Evolutionary conservation across 345 rosid genomes (phyloP).

Genomic region (Moringa oleifera): DNA sequence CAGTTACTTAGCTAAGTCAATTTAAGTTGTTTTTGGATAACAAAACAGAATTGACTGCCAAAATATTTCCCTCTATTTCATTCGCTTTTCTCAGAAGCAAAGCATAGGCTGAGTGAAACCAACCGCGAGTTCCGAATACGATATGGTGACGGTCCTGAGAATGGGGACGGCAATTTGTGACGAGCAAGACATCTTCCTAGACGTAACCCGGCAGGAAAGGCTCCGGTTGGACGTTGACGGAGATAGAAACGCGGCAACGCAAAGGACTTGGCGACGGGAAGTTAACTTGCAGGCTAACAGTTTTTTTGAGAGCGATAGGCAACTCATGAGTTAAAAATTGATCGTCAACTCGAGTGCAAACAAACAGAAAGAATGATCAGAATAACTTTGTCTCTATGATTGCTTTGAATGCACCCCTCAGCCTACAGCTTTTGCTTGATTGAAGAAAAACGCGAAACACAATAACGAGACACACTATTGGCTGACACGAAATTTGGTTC

Average conservation of each 20-base stretch:
- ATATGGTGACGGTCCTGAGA: constrained; percentile 57
- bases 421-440: not conserved
- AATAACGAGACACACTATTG: not conserved
- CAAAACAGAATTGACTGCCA: too few species aligned
- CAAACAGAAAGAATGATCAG: not conserved
- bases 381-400: not conserved
- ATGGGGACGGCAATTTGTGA: constrained; percentile 38
- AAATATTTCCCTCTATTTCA: not conserved
- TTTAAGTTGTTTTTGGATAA: too few species aligned
- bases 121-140: constrained; percentile 75
- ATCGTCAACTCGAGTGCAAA: too few species aligned
- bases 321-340: not conserved
- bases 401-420: not conserved
- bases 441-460: too few species aligned
- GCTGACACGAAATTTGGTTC: not conserved
- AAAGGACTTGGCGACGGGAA: not conserved
- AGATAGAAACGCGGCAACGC: not conserved
- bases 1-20: too few species aligned
- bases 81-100: constrained; percentile 8
- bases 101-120: constrained; percentile 3
- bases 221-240: not conserved
- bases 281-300: not conserved
- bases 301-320: not conserved
- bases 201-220: constrained; percentile 20
- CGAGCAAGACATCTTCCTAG: constrained; percentile 37